Evolutionary conservation across 2,329 filamentous ascomycete genomes (phyloP).

Genomic region (Uncinocarpus reesii): DNA sequence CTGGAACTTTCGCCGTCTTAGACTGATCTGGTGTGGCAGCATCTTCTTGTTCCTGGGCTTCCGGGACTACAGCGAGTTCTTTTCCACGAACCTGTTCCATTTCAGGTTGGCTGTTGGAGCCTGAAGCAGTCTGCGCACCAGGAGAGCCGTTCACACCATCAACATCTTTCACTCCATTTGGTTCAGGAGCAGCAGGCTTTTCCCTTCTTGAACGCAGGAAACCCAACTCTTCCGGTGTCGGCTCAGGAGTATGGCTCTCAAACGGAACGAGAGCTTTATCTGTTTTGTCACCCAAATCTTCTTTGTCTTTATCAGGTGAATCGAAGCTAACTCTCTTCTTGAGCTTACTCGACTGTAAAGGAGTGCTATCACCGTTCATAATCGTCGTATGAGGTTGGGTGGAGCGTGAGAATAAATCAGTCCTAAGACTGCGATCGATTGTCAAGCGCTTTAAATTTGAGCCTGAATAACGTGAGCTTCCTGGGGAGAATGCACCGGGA

Average conservation of each 20-base stretch:
- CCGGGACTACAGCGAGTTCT: conserved; percentile 68
- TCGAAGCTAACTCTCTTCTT: conserved; percentile 93
- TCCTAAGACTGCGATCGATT: conserved; percentile 79
- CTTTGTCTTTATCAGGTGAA: conserved; percentile 47
- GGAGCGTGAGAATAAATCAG: conserved; percentile 45
- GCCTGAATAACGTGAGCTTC: conserved; percentile 53
- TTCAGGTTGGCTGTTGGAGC: conserved; percentile 41
- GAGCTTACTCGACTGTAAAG: conserved; percentile 23
- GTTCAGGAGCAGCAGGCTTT: conserved; percentile 31
- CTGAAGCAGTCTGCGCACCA: conserved; percentile 25
- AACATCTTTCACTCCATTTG: conserved; percentile 32
- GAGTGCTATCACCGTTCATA: conserved; percentile 35
- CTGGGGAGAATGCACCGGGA: conserved; percentile 72
- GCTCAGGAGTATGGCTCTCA: conserved; percentile 43
- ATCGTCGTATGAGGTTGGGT: conserved; percentile 26
- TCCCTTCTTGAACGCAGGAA: conserved; percentile 47
- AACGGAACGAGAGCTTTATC: conserved; percentile 45
- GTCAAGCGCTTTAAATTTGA: conserved; percentile 78
- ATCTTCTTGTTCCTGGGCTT: conserved; percentile 46
- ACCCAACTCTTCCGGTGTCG: conserved; percentile 49
- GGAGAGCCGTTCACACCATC: conserved; percentile 19
- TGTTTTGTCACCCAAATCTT: conserved; percentile 24
- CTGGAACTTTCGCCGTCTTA: conserved; percentile 23
- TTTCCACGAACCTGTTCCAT: conserved; percentile 64
- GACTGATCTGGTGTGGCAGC: conserved; percentile 32